A percentile compares a stretch with the other conserved stretches of the same genome.
These are phyloP conservation scores for Bipolaris gigantea DNA, from an alignment of 2,329 filamentous ascomycete genomes.

Conservation along the genomic window DNA sequence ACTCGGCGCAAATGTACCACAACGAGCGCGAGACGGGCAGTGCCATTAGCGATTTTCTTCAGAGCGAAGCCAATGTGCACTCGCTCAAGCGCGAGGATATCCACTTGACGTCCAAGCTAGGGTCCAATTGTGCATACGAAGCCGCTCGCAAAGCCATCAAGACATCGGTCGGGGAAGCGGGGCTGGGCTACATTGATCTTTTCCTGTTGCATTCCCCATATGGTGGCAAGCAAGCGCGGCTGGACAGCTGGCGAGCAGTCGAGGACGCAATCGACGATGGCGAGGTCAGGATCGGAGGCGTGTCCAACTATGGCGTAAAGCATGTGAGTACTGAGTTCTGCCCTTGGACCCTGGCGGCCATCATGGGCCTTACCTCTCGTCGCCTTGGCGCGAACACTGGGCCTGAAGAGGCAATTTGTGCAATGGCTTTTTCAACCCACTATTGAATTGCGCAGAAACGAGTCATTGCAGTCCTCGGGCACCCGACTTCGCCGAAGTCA, in stretches of 20 bases:
- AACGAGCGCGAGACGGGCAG: conserved; percentile 73
- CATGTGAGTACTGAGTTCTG: conserved; percentile 58
- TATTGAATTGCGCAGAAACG: conserved; percentile 5
- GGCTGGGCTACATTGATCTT: conserved; percentile 74
- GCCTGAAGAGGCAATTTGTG: conserved; percentile 1
- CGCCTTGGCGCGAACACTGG: conserved; percentile 4
- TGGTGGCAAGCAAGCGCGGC: conserved; percentile 67
- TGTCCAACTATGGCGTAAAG: conserved; percentile 76
- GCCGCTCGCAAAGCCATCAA: conserved; percentile 67
- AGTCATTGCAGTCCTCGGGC: neutral
- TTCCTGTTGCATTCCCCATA: conserved; percentile 81
- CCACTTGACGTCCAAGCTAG: conserved; percentile 80
- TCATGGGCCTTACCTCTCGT: neutral
- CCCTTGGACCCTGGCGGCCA: conserved; percentile 1
- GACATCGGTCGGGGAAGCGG: conserved; percentile 64
- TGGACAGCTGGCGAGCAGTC: conserved; percentile 75
- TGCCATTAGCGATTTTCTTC: conserved; percentile 63
- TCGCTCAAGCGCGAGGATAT: conserved; percentile 67
- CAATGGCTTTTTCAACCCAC: neutral
- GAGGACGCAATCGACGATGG: conserved; percentile 75
- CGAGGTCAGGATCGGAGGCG: conserved; percentile 70
- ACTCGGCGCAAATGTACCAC: conserved; percentile 66
- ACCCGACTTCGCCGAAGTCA: conserved; percentile 2
- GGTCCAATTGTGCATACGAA: conserved; percentile 68
- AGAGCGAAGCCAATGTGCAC: conserved; percentile 50